phyloP scores from a whole-genome alignment of 2,329 filamentous ascomycete genomes.

The Fonsecaea nubica region DNA sequence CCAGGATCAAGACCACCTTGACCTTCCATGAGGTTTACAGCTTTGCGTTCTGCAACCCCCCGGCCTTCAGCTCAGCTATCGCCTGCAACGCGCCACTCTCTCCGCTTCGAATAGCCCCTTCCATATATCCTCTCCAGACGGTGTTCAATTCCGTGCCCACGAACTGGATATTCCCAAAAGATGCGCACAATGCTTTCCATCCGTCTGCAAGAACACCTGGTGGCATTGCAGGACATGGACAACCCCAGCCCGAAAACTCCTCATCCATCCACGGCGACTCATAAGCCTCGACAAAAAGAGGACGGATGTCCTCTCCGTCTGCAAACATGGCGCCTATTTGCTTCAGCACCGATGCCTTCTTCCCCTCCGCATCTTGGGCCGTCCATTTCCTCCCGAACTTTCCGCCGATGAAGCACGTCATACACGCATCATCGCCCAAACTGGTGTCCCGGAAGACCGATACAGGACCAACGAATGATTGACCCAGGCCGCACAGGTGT shows the following conservation, averaged over 20 bases:
- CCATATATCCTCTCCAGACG: conserved; percentile 66
- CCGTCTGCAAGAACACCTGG: conserved; percentile 50
- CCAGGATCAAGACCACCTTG: neutral
- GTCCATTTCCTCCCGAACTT: conserved; percentile 47
- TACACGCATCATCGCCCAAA: conserved; percentile 42
- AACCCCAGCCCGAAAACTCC: conserved; percentile 49
- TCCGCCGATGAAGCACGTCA: conserved; percentile 53
- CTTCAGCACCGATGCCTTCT: conserved; percentile 42
- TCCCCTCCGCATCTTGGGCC: conserved; percentile 32
- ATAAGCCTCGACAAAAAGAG: conserved; percentile 35
- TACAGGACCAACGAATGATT: conserved; percentile 49
- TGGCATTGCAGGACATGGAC: conserved; percentile 48
- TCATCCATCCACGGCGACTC: conserved; percentile 50
- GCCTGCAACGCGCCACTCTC: conserved; percentile 51
- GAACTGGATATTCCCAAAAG: conserved; percentile 57
- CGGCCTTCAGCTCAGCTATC: conserved; percentile 49
- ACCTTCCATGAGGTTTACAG: conserved; percentile 14
- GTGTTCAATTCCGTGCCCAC: conserved; percentile 61
- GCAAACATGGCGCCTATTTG: conserved; percentile 46
- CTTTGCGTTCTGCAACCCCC: conserved; percentile 17
- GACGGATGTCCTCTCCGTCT: conserved; percentile 28
- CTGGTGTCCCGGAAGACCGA: conserved; percentile 51
- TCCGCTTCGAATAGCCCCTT: conserved; percentile 61
- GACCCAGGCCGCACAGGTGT: conserved; percentile 48
- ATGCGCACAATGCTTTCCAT: conserved; percentile 46